Conservation (phyloP, 768 basidiomycete species). For the Suillus discolor region DNA sequence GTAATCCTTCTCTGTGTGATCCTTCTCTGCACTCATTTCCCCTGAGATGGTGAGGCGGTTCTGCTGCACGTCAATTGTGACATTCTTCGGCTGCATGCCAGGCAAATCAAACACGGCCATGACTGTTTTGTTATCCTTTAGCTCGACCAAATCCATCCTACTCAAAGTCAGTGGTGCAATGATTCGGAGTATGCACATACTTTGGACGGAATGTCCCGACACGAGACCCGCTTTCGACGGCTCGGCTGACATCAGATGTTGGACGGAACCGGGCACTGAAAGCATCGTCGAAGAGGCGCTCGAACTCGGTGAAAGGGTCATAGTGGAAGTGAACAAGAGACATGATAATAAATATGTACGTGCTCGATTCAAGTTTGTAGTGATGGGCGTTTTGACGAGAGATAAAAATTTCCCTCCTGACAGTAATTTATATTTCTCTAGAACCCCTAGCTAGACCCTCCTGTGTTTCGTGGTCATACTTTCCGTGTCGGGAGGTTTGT, state of each 20-base stretch:
- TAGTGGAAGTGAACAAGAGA: conserved; percentile 32
- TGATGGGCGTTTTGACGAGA: neutral
- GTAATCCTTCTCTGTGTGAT: conserved; percentile 39
- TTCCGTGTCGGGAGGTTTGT: too few relatives aligned
- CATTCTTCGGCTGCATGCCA: conserved; percentile 51
- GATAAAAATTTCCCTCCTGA: neutral
- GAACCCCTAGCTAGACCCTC: neutral
- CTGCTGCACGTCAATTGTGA: conserved; percentile 53
- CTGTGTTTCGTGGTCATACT: neutral
- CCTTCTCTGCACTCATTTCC: conserved; percentile 37
- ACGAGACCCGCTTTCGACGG: conserved; percentile 14
- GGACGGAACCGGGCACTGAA: conserved; percentile 30
- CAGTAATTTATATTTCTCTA: neutral
- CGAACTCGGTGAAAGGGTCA: conserved; percentile 44
- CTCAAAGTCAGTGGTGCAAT: neutral
- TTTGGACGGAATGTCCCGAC: conserved; percentile 30
- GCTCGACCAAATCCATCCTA: conserved; percentile 61
- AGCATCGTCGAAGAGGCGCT: conserved; percentile 47
- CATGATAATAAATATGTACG: conserved; percentile 17
- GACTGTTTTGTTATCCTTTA: conserved; percentile 46
- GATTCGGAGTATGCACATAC: conserved; percentile 17
- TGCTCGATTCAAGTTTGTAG: neutral
- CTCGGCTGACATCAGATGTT: conserved; percentile 11
- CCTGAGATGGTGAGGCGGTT: conserved; percentile 54
- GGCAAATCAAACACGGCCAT: conserved; percentile 63